A percentile compares a stretch with the other conserved stretches of the same genome.
Conservation (phyloP, 495 filamentous ascomycete genomes). For the Physcia stellaris region DNA sequence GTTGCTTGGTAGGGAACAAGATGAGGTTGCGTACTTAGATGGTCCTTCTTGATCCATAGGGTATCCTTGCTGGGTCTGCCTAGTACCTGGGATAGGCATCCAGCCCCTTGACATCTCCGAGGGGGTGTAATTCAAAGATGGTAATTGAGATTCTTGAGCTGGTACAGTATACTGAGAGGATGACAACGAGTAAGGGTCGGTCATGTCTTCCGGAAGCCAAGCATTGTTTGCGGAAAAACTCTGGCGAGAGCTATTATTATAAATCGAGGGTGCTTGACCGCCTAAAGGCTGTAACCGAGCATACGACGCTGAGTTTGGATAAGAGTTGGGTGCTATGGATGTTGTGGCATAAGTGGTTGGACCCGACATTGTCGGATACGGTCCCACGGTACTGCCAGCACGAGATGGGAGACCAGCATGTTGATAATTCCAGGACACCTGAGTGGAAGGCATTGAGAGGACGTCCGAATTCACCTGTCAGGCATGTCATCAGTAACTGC, state of each 20-base stretch:
- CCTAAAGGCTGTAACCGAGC: no score
- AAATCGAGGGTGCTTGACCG: no score
- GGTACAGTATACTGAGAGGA: slow-evolving; percentile 6
- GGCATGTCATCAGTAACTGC: no score
- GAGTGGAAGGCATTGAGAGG: no score
- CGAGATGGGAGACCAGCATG: no score
- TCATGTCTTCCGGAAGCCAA: neutral
- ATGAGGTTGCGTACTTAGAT: slow-evolving; percentile 8
- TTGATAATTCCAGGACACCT: no score
- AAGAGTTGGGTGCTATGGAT: no score
- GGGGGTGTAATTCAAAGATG: neutral
- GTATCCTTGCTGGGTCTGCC: neutral
- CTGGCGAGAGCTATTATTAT: neutral
- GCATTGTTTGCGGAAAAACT: neutral
- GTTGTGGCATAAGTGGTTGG: no score
- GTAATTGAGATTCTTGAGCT: slow-evolving; percentile 4
- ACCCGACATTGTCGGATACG: no score
- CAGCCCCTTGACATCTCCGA: slow-evolving; percentile 9
- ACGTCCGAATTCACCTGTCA: no score
- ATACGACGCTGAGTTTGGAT: no score
- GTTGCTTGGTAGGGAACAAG: no score
- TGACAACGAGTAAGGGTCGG: slow-evolving; percentile 8
- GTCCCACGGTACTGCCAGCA: neutral
- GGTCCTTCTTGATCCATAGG: slow-evolving; percentile 6
- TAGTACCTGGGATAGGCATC: slow-evolving; percentile 4